Base-by-base conservation (phyloP, 2,329 filamentous ascomycete species). In the Xylariaceae sp. region DNA sequence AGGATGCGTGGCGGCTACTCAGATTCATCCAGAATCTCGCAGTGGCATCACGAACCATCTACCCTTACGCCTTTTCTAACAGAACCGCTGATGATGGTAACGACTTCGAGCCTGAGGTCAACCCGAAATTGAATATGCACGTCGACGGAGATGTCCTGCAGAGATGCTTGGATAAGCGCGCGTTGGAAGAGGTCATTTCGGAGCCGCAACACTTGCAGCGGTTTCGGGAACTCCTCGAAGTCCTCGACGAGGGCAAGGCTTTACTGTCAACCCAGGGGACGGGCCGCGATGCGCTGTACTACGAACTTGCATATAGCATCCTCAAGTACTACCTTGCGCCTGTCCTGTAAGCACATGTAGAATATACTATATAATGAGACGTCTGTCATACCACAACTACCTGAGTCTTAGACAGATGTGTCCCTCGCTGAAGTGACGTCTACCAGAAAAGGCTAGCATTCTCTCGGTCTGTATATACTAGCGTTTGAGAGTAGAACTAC, bases 11-110 rank as follows among this genome's bases (percentile, higher is more conserved):
- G 84, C 79, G 81, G 6, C 77, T 96, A 3, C 78, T 98, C 4
- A 81, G 82, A 54, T 85, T 93, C 60, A 69, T 97, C 1, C 88
- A 96, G 67, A 88, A 89, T 56, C 70, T 96, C 46, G 85, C 84
- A 23, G 71, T 80, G 45, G 70, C 73, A 21, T 81, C 79, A 21
- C 66, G 71, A 6, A 61, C 68, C 2, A 71, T 86, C 12, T 85
- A 79, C 55, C 80, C 83, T 2, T 83, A 82, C 57, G 71, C 71
- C 70, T 51, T 67, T 57, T 44, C 42, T 46, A 20, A 52, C 37
- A 49, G 54, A 59, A 62, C 58, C 51, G 56, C 68, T 9, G 54
- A 58, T 9, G 61, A 59, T 9, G 50, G 60, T n/a, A n/a, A n/a
- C 7, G 63, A 71, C 14, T 67, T 66, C 1, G 78, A 82, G 56